Percentiles rank a stretch among this genome's conserved stretches.
phyloP scores from a whole-genome alignment of 805 yeast species.

The Ogataea siamensis region DNA sequence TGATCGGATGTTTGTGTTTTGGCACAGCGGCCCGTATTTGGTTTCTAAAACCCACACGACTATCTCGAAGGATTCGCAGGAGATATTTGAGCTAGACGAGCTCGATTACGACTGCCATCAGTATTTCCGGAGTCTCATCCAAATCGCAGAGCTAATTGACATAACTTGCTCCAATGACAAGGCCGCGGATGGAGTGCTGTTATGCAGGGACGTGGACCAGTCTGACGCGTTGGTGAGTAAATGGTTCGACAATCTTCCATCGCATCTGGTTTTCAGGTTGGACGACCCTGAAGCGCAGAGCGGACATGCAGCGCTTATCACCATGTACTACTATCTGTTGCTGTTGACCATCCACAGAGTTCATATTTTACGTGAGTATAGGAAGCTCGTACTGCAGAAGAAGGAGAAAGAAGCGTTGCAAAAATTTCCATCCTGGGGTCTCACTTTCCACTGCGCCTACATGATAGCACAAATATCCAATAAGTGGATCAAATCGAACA shows the following conservation, averaged over 20 bases:
- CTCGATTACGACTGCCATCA: neutral
- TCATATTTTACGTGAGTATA: constrained; percentile 37
- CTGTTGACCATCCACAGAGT: constrained; percentile 56
- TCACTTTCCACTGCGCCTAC: constrained; percentile 74
- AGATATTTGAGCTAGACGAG: constrained; percentile 4
- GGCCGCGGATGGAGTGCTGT: neutral
- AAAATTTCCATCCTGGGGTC: constrained; percentile 63
- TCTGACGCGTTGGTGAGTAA: constrained; percentile 71
- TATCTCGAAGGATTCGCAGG: constrained; percentile 37
- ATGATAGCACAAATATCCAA: constrained; percentile 63
- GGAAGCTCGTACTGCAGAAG: constrained; percentile 3
- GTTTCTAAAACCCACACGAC: constrained; percentile 72
- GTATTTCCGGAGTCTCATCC: constrained; percentile 11
- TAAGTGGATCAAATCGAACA: constrained; percentile 46
- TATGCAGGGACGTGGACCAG: constrained; percentile 37
- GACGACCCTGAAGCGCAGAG: constrained; percentile 38
- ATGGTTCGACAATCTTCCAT: constrained; percentile 69
- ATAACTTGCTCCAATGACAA: constrained; percentile 4
- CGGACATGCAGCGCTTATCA: constrained; percentile 54
- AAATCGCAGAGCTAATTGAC: constrained; percentile 17
- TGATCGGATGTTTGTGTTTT: constrained; percentile 55
- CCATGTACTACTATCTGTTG: constrained; percentile 66
- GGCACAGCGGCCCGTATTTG: constrained; percentile 66
- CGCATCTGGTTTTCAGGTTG: constrained; percentile 57
- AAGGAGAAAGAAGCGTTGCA: neutral